A percentile compares a stretch with the other conserved stretches of the same genome.
Conservation (phyloP, 345 rosid species). For the Euclidium syriacum region DNA sequence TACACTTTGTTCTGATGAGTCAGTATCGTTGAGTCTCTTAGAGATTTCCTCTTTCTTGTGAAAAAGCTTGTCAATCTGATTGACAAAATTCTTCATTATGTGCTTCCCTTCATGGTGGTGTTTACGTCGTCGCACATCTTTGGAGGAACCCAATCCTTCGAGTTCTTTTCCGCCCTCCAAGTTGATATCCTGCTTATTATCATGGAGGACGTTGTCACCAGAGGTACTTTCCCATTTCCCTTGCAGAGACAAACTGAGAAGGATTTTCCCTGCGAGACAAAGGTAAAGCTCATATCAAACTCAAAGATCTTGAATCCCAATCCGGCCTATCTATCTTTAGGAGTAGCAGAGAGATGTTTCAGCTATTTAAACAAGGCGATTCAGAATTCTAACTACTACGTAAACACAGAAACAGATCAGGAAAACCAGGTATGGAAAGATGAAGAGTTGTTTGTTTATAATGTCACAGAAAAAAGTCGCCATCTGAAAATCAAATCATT, state of each 20-base stretch:
- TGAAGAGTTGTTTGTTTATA: too few species aligned
- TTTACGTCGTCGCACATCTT: constrained; percentile 39
- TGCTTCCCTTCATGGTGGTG: constrained; percentile 62
- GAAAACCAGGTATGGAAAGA: too few species aligned
- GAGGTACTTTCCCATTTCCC: constrained; percentile 37
- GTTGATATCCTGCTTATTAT: constrained; percentile 31
- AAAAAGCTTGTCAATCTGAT: constrained; percentile 54
- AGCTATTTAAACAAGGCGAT: not conserved
- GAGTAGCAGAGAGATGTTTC: not conserved
- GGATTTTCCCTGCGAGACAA: constrained; percentile 61
- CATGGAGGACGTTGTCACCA: constrained; percentile 20
- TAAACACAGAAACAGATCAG: too few species aligned
- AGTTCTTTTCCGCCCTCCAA: constrained; percentile 33
- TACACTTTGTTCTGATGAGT: constrained; percentile 38
- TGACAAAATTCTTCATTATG: constrained; percentile 45
- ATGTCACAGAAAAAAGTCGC: not conserved
- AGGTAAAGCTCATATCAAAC: not conserved
- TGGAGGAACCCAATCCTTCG: constrained; percentile 25
- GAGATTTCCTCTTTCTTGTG: constrained; percentile 47
- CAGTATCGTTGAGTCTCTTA: constrained; percentile 32
- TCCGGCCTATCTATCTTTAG: constrained; percentile 2
- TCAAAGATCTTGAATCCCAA: not conserved
- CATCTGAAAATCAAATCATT: not conserved
- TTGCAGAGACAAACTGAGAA: constrained; percentile 52
- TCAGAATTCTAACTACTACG: too few species aligned